phyloP scores from a whole-genome alignment of 192 early-diverging fungal genomes.

The Rhizophagus sp. region DNA sequence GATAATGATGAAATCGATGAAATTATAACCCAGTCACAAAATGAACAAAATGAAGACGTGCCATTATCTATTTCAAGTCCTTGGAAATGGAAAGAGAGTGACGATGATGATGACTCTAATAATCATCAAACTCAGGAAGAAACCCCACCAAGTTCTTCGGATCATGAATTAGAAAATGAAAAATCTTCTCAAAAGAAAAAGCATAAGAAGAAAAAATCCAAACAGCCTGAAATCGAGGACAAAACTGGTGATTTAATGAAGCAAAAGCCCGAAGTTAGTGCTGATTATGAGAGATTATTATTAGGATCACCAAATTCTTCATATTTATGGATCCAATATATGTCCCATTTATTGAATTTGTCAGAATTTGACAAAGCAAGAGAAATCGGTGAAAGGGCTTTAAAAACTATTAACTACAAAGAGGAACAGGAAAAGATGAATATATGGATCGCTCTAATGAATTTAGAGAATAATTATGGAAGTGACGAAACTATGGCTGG shows the following conservation, averaged over 20 bases:
- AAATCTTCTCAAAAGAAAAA: conserved; percentile 48
- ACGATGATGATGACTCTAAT: conserved; percentile 5
- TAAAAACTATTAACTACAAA: conserved; percentile 86
- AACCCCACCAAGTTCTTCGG: conserved; percentile 32
- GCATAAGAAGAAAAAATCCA: conserved; percentile 46
- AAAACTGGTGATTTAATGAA: conserved; percentile 66
- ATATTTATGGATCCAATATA: conserved; percentile 98
- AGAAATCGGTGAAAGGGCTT: conserved; percentile 88
- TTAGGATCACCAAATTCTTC: conserved; percentile 95
- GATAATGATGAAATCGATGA: conserved; percentile 35
- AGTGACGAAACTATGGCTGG: conserved; percentile 73
- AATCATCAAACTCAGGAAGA: neutral
- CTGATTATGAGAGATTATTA: conserved; percentile 91
- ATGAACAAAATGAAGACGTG: conserved; percentile 28
- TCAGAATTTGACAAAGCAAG: conserved; percentile 93
- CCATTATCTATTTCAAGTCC: conserved; percentile 42
- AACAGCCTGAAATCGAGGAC: conserved; percentile 39
- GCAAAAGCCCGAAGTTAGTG: conserved; percentile 71
- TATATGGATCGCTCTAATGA: conserved; percentile 95
- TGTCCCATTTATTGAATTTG: conserved; percentile 96
- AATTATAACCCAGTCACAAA: conserved; percentile 34
- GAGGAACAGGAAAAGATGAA: conserved; percentile 98
- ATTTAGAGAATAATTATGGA: conserved; percentile 96
- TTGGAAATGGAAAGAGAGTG: conserved; percentile 38
- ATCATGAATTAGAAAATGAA: conserved; percentile 43